These are phyloP conservation scores for Tetracladium setigerum DNA, from an alignment of 495 filamentous ascomycete genomes.

Conservation along the genomic window DNA sequence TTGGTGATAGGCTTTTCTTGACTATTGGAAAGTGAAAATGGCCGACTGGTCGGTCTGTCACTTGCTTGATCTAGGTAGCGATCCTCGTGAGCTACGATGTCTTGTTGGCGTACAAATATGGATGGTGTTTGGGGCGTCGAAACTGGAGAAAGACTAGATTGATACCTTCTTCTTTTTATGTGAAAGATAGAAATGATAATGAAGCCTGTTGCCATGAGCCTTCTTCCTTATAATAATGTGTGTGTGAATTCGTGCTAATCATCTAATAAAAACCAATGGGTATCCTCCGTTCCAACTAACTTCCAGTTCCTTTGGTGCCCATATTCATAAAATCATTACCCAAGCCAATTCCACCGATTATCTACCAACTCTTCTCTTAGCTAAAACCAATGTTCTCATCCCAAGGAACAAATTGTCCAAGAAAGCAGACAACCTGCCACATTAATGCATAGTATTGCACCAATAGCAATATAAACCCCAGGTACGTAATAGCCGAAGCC, in stretches of 20 bases:
- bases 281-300: not conserved
- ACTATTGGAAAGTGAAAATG: constrained; percentile 76
- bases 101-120: no score
- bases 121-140: no score
- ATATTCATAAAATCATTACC: not conserved
- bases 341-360: not conserved
- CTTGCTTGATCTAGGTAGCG: no score
- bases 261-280: not conserved
- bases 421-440: constrained; percentile 5
- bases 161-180: no score
- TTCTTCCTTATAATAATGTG: no score
- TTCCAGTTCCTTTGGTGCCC: not conserved
- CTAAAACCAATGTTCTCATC: constrained; percentile 12
- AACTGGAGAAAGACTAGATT: no score
- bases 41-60: no score
- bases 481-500: constrained; percentile 12
- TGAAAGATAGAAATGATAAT: no score
- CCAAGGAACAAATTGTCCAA: constrained; percentile 10
- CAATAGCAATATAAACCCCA: constrained; percentile 10
- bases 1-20: constrained; percentile 87
- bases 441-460: constrained; percentile 8
- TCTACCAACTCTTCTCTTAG: no score
- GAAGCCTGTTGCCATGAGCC: no score
- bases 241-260: not conserved
- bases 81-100: no score